Percentiles rank a stretch among this genome's conserved stretches.
These are phyloP conservation scores for Starmerella bombi DNA, from an alignment of 805 yeast genomes.

Conservation along the genomic window DNA sequence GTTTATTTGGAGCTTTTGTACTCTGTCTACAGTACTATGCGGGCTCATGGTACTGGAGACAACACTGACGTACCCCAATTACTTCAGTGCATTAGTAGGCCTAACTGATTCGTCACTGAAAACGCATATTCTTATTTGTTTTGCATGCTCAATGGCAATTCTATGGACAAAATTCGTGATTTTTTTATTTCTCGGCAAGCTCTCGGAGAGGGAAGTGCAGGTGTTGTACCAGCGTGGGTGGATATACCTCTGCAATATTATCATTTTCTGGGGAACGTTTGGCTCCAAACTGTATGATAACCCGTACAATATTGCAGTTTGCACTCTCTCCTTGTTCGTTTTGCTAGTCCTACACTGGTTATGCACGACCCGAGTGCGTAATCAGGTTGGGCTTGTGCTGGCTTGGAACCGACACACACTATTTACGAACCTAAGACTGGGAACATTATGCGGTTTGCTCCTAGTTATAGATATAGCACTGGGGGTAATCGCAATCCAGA, in stretches of 20 bases:
- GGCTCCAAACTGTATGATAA: constrained; percentile 3
- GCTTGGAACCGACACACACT: neutral
- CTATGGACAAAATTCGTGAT: constrained; percentile 39
- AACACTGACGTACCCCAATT: constrained; percentile 37
- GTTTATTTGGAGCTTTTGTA: constrained; percentile 10
- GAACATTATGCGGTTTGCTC: constrained; percentile 30
- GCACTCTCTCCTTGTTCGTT: constrained; percentile 24
- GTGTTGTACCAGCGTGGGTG: constrained; percentile 40
- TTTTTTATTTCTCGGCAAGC: constrained; percentile 51
- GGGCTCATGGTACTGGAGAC: constrained; percentile 28
- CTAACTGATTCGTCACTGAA: constrained; percentile 40
- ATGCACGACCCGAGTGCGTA: constrained; percentile 28
- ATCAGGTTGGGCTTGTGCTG: constrained; percentile 33
- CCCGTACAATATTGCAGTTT: constrained; percentile 29
- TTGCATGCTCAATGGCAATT: constrained; percentile 19
- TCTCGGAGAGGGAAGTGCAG: constrained; percentile 63
- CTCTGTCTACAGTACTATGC: constrained; percentile 10
- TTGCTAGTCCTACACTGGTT: constrained; percentile 66
- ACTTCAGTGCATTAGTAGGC: constrained; percentile 37
- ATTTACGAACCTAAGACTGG: constrained; percentile 7
- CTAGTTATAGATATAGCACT: constrained; percentile 36
- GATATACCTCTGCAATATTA: constrained; percentile 43
- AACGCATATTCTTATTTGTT: constrained; percentile 31
- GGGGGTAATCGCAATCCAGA: constrained; percentile 14
- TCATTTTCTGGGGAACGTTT: constrained; percentile 26